Evolutionary conservation across 2,329 filamentous ascomycete species (phyloP).

Genomic region (Ceratocystis diversiconidia): DNA sequence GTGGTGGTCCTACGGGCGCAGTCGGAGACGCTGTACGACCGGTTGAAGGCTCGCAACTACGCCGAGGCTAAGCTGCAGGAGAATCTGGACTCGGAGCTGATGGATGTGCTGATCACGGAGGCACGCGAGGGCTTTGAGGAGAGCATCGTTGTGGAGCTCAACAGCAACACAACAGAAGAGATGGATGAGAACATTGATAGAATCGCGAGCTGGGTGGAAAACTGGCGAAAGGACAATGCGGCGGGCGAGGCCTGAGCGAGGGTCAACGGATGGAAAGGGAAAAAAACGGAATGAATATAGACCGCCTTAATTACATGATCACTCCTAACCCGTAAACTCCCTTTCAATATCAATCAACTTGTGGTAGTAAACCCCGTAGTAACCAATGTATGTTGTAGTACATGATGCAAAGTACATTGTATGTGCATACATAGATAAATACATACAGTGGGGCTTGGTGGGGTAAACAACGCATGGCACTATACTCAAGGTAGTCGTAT

Average conservation of each 20-base stretch:
- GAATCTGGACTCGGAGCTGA: constrained; percentile 94
- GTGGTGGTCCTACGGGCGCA: constrained; percentile 82
- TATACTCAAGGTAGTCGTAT: too few species aligned
- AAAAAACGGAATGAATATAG: not conserved
- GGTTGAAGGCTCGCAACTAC: constrained; percentile 68
- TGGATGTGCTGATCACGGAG: constrained; percentile 86
- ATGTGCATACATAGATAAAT: not conserved
- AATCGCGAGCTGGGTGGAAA: constrained; percentile 54
- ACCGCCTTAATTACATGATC: too few species aligned
- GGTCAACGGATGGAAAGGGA: not conserved
- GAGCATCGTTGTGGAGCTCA: constrained; percentile 78
- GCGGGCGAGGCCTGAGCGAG: not conserved
- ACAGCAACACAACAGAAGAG: constrained; percentile 67
- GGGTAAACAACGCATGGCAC: not conserved
- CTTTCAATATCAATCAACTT: too few species aligned
- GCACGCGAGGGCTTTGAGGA: constrained; percentile 74
- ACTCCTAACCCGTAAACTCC: too few species aligned
- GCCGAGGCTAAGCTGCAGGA: constrained; percentile 80
- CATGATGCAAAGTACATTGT: too few species aligned
- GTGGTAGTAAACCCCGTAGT: too few species aligned
- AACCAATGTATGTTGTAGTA: too few species aligned
- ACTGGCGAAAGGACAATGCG: constrained; percentile 10
- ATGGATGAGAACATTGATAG: constrained; percentile 80
- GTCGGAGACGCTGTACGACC: constrained; percentile 69
- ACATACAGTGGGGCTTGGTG: not conserved